Base-by-base conservation (phyloP, 2,329 filamentous ascomycete species). In the Aspergillus terreus region DNA sequence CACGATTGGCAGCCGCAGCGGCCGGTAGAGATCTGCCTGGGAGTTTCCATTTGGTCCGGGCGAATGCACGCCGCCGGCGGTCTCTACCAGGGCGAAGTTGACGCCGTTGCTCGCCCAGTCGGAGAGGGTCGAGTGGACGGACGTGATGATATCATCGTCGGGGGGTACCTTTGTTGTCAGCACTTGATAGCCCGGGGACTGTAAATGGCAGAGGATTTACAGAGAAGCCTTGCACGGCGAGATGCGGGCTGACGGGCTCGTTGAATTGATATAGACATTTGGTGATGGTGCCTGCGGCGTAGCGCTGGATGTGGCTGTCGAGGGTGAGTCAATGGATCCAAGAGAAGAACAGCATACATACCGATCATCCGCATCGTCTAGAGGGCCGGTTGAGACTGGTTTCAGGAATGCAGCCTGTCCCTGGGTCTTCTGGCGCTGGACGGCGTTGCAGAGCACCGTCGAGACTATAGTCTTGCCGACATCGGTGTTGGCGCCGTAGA, bases 381-480 rank as follows among this genome's bases (percentile, higher is more conserved):
- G 64, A 6, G 86, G 79, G 0, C 90, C 90, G 0, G 90, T 94
- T 2, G 88, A 92, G 2, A 95, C 84, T 0, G 90, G 90, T 68
- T 95, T 95, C 49, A 95, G 66, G 67, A 88, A 95, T 10, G 80
- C 77, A 1, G 84, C 78, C 17, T 54, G 50, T 14, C 72, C 70
- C 43, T 80, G 77, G 6, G 69, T 52, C 6, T 63, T 63, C 25
- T 72, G 71, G 23, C 71, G 75, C 35, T 71, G 73, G 4, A 84
- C 78, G 7, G 85, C 80, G 55, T 82, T 84, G 67, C 83, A 87
- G 3, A 95, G 75, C 11, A 90, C 71, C 0, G 88, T 90, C 2
- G 87, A 86, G 52, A 91, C 80, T 30, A 95, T 82, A 0, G 90
- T 95, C 76, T 95, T 95, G 57, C 90, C 90, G 23, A 94, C 88